Evolutionary conservation across 1,284 basidiomycete species (phyloP), one percentile per base, ranked within the genome.

Genomic region (Rhodotorula sp.): DNA sequence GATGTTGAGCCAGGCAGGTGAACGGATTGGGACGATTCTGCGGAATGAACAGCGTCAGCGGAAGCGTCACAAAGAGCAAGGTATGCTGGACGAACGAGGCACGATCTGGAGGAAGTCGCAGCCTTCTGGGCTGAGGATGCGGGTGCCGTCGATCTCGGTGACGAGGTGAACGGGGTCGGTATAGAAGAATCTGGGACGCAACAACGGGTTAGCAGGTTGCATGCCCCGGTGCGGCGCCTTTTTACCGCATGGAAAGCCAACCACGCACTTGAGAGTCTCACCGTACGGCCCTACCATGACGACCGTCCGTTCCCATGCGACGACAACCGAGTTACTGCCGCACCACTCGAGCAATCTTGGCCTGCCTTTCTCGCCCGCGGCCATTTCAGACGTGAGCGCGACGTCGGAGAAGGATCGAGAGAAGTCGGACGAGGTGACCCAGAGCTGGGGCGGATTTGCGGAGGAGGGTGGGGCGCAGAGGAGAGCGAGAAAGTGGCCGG

Each of bases 31-130:
- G 88, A 88, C 0, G 91, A 87, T 51, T 85, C 90, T 91, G 77
- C 0, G 46, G 30, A 10, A 44, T 39, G 55, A 4, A 11, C 24
- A 27, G 6, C 8, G 4, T 54, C 29, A 54, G 53, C n/a, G 19
- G 15, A 11, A 5, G 34, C 19, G 22, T n/a, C 6, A 11, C 20
- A n/a, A n/a, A 10, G 53, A 17, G 36, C n/a, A 9, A 53, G 8
- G 17, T n/a, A 49, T 39, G 44, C 52, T 27, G 22, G 22, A 34
- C 44, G 15, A 36, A 34, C 49, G 59, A 29, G 92, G 90, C 7
- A 98, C 94, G 82, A 95, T 96, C 78, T 97, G 92, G 8, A 99
- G 83, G 69, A 97, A 87, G 76, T 98, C 94, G 78, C 90, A 92
- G 1, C 87, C 85, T 46, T 91, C 88, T 8, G 89, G 11, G n/a